Conservation (phyloP, 2,329 filamentous ascomycete genomes). For the Cladosporium sp. region DNA sequence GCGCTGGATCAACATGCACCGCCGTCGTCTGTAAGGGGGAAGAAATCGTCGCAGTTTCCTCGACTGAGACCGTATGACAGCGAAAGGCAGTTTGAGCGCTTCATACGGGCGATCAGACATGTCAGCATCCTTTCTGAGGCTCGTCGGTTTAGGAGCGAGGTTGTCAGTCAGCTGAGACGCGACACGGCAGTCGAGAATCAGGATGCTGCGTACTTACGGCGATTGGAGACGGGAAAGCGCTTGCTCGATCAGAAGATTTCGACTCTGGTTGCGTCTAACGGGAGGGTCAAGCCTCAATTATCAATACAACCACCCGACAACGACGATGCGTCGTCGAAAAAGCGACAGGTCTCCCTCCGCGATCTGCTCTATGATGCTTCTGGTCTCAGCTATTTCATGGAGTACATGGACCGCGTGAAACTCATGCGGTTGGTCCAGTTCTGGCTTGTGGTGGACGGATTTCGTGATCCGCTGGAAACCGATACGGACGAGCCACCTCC, state of each 20-base stretch:
- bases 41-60: slow-evolving; percentile 59
- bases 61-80: slow-evolving; percentile 76
- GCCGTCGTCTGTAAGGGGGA: slow-evolving; percentile 56
- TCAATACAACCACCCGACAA: slow-evolving; percentile 33
- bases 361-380: slow-evolving; percentile 88
- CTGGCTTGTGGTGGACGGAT: slow-evolving; percentile 95
- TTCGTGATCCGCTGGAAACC: slow-evolving; percentile 88
- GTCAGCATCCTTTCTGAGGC: slow-evolving; percentile 91
- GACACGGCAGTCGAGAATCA: slow-evolving; percentile 73
- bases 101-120: slow-evolving; percentile 82
- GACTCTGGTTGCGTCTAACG: slow-evolving; percentile 66
- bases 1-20: slow-evolving; percentile 92
- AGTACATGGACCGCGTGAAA: slow-evolving; percentile 91
- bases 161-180: slow-evolving; percentile 84
- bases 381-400: slow-evolving; percentile 97
- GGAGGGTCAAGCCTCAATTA: slow-evolving; percentile 32
- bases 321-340: slow-evolving; percentile 50
- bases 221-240: slow-evolving; percentile 85
- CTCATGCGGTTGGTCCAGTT: slow-evolving; percentile 92
- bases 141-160: slow-evolving; percentile 82
- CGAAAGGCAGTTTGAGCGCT: slow-evolving; percentile 89
- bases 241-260: slow-evolving; percentile 86
- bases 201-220: slow-evolving; percentile 79
- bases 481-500: slow-evolving; percentile 62
- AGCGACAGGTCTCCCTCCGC: slow-evolving; percentile 70